Evolutionary conservation across 1,284 basidiomycete genomes (phyloP).

Genomic region (Vanrija humicola): DNA sequence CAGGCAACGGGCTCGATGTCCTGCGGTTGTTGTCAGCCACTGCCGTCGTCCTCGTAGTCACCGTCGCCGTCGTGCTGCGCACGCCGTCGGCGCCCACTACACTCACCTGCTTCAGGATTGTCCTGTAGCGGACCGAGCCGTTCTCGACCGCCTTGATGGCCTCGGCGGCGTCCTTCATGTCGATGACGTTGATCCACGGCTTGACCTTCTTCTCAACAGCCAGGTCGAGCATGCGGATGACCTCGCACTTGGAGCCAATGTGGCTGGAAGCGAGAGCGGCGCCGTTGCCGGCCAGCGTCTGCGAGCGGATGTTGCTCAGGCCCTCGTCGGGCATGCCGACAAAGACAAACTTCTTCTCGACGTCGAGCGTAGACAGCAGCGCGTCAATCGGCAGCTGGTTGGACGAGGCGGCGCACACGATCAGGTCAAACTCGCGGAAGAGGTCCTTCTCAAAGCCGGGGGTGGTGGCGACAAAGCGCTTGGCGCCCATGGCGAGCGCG

Average conservation of each 20-base stretch:
- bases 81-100: too few species aligned
- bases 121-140: conserved; percentile 57
- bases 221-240: conserved; percentile 58
- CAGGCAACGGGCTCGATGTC: conserved; percentile 5
- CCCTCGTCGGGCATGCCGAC: conserved; percentile 54
- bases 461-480: conserved; percentile 54
- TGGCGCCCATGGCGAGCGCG: conserved; percentile 61
- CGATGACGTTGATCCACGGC: conserved; percentile 56
- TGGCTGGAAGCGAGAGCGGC: conserved; percentile 52
- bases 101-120: conserved; percentile 42
- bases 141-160: conserved; percentile 57
- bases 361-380: conserved; percentile 54
- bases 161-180: conserved; percentile 59
- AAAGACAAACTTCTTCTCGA: conserved; percentile 57
- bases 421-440: conserved; percentile 57
- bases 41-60: too few species aligned
- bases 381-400: conserved; percentile 50
- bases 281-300: conserved; percentile 49
- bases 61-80: too few species aligned
- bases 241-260: conserved; percentile 64
- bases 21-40: neutral
- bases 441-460: conserved; percentile 53
- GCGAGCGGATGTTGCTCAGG: conserved; percentile 36
- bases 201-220: conserved; percentile 57
- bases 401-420: conserved; percentile 56